Percentiles rank a stretch among this genome's conserved stretches.
Evolutionary conservation across 2,329 filamentous ascomycete species (phyloP).

Genomic region (Cercospora janseana): DNA sequence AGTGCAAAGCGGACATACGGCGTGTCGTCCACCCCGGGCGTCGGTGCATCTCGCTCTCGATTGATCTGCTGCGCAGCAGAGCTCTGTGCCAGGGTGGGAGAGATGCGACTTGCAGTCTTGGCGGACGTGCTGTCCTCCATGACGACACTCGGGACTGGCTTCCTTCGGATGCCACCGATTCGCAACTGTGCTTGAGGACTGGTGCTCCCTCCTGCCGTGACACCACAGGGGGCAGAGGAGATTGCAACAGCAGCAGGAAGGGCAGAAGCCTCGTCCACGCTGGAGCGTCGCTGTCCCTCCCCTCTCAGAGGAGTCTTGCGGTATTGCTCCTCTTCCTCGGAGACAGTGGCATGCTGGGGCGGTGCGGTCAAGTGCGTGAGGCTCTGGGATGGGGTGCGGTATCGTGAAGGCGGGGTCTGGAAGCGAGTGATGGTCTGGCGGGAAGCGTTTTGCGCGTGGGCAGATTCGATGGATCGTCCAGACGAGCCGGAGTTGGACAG

Average conservation of each 20-base stretch:
- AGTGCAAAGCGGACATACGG: constrained; percentile 89
- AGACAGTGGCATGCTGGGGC: constrained; percentile 23
- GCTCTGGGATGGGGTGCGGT: constrained; percentile 38
- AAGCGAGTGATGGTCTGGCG: constrained; percentile 34
- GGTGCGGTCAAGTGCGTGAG: constrained; percentile 17
- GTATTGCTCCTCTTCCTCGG: constrained; percentile 26
- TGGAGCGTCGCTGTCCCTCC: constrained; percentile 32
- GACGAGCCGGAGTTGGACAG: constrained; percentile 43
- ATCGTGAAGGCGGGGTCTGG: constrained; percentile 38
- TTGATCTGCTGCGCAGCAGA: constrained; percentile 34
- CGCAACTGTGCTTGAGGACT: constrained; percentile 14
- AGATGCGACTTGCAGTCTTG: constrained; percentile 19
- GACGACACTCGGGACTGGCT: constrained; percentile 38
- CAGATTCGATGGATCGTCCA: constrained; percentile 38
- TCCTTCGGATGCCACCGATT: constrained; percentile 34
- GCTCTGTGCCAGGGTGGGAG: constrained; percentile 31
- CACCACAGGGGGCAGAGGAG: neutral
- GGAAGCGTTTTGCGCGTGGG: constrained; percentile 26
- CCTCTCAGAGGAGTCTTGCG: constrained; percentile 38
- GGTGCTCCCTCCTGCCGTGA: constrained; percentile 5
- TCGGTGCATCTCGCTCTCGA: constrained; percentile 49
- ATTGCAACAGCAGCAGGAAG: constrained; percentile 9
- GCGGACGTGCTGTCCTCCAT: constrained; percentile 26
- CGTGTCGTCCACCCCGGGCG: constrained; percentile 77
- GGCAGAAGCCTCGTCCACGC: constrained; percentile 17